Conservation (phyloP, 108 stramenopile genomes). For the Nannochloropsis oceanica region DNA sequence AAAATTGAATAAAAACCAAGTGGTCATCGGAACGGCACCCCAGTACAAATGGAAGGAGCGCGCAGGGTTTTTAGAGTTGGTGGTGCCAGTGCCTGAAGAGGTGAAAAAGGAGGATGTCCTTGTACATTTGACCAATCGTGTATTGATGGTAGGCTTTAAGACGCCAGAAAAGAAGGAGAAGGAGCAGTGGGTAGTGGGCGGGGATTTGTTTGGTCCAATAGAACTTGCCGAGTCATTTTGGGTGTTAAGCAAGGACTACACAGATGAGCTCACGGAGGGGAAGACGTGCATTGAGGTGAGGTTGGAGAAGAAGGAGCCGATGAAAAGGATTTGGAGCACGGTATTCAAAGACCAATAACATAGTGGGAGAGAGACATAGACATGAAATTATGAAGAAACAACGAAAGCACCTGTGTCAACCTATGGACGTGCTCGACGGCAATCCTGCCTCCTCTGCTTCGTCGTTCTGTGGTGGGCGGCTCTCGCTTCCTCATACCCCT, state of each 20-base stretch:
- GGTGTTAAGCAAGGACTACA: background rate
- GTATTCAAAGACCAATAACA: background rate
- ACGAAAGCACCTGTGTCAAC: no score
- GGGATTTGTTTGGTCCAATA: background rate
- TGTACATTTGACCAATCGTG: background rate
- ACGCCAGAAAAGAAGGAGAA: background rate
- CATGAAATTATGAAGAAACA: no score
- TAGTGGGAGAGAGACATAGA: no score
- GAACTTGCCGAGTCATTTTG: background rate
- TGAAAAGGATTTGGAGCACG: background rate
- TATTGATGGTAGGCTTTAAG: background rate
- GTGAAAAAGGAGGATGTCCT: background rate
- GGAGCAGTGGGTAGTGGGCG: background rate
- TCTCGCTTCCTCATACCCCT: no score
- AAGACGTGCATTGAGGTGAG: background rate
- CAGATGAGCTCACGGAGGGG: background rate
- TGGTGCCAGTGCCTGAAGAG: background rate
- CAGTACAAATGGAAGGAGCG: background rate
- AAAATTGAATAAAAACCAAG: background rate
- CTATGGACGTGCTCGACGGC: background rate
- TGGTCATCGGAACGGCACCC: background rate
- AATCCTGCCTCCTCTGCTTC: background rate
- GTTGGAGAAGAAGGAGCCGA: background rate
- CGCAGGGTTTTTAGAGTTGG: background rate
- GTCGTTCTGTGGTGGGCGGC: background rate